These are phyloP conservation scores for Cercospora sp. DNA, from an alignment of 2,329 filamentous ascomycete species.

Conservation along the genomic window DNA sequence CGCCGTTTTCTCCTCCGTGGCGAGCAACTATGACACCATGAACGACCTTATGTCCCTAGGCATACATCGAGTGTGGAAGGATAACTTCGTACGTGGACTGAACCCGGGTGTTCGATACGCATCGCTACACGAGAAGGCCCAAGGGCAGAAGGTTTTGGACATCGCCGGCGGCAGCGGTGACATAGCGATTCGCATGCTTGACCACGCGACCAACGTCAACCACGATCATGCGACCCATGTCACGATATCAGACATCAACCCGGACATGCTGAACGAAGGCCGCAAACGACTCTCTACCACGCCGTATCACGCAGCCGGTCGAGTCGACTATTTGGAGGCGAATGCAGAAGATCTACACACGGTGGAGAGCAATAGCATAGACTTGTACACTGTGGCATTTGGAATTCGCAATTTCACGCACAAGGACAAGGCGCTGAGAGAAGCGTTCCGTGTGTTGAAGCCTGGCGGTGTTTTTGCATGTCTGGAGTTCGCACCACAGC, in stretches of 20 bases:
- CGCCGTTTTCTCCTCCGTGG: slow-evolving; percentile 91
- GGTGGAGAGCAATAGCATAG: slow-evolving; percentile 71
- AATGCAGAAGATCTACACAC: slow-evolving; percentile 76
- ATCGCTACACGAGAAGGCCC: slow-evolving; percentile 35
- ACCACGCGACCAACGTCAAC: slow-evolving; percentile 80
- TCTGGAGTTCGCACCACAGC: slow-evolving; percentile 83
- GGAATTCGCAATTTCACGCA: slow-evolving; percentile 97
- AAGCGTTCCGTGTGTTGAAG: slow-evolving; percentile 85
- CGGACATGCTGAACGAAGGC: slow-evolving; percentile 88
- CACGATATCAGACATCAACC: slow-evolving; percentile 94
- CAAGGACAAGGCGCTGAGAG: slow-evolving; percentile 76
- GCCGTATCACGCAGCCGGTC: slow-evolving; percentile 56
- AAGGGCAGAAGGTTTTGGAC: slow-evolving; percentile 78
- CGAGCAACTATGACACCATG: slow-evolving; percentile 94
- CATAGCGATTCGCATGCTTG: slow-evolving; percentile 94
- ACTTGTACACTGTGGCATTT: slow-evolving; percentile 96
- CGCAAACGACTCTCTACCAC: slow-evolving; percentile 70
- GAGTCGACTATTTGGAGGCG: slow-evolving; percentile 76
- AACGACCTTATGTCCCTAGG: slow-evolving; percentile 99
- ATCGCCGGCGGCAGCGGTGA: slow-evolving; percentile 96
- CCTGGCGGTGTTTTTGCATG: slow-evolving; percentile 96
- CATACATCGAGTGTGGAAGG: slow-evolving; percentile 95
- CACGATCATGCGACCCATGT: slow-evolving; percentile 77
- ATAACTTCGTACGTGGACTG: slow-evolving; percentile 88
- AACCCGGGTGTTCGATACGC: slow-evolving; percentile 69